A percentile compares a stretch with the other conserved stretches of the same genome.
Conservation (phyloP, 192 early-diverging fungal genomes). For the Podila epicladia region DNA sequence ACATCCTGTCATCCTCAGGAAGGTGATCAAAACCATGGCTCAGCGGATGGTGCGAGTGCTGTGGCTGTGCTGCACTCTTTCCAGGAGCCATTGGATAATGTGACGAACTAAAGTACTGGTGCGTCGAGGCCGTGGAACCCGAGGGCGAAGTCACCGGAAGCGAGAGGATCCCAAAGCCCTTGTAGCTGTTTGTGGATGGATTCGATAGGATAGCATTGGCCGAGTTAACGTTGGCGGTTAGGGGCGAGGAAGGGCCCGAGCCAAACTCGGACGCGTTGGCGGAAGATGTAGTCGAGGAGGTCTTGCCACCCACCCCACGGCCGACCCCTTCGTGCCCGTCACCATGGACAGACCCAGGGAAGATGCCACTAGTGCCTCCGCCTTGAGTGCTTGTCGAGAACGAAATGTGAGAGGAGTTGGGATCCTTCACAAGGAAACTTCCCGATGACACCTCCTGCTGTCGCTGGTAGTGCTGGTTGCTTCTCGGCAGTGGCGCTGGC, state of each 20-base stretch:
- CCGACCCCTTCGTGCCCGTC: constrained; percentile 18
- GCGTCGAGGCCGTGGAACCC: constrained; percentile 14
- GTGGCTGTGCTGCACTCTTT: not conserved
- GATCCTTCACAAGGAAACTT: not conserved
- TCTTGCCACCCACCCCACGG: constrained; percentile 14
- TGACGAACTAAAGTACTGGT: constrained; percentile 35
- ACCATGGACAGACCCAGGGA: not conserved
- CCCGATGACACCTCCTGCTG: constrained; percentile 20
- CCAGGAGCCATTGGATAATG: not conserved
- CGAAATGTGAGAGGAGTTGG: constrained; percentile 11
- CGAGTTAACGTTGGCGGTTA: constrained; percentile 14
- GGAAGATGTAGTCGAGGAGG: constrained; percentile 41
- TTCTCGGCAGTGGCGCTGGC: constrained; percentile 36
- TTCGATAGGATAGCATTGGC: constrained; percentile 36
- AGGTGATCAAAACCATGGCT: not conserved
- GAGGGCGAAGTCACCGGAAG: constrained; percentile 35
- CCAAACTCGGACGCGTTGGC: constrained; percentile 34
- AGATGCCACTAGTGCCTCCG: not conserved
- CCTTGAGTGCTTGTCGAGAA: constrained; percentile 13
- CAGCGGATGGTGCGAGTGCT: constrained; percentile 2
- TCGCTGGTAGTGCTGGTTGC: constrained; percentile 33
- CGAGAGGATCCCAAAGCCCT: constrained; percentile 25
- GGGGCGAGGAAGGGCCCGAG: constrained; percentile 37
- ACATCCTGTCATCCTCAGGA: constrained; percentile 27
- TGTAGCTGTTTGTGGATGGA: constrained; percentile 30